Base-by-base conservation (phyloP, 768 basidiomycete species). In the Strobilomyces echinocephalus region DNA sequence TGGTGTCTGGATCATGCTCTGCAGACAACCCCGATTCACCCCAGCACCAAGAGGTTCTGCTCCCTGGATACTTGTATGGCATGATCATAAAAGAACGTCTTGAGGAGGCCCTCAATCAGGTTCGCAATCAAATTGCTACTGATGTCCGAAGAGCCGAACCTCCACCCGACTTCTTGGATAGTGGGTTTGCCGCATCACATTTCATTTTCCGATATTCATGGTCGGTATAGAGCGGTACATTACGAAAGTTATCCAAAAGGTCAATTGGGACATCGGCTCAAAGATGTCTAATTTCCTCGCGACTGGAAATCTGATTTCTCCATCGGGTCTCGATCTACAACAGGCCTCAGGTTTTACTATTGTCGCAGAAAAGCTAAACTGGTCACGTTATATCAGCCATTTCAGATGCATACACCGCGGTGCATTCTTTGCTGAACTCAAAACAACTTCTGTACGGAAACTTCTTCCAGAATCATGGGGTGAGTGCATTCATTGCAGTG, bases 261-360 rank as follows among this genome's bases (percentile, higher is more conserved):
- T 89, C 53, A 97, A 89, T 67, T 95, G 88, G 67, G 97, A 98
- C 66, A 84, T 99, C 53, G 97, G 97, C 24, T 75, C 87, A 35
- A 90, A 84, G 66, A 76, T 98, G 65, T 78, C 89, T 18, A 95
- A 95, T 69, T 99, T 99, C 77, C 80, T 99, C 41, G 97, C 97
- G 15, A 98, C 97, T 5, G 97, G 97, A 26, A 98, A 98, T 66
- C 77, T 99, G 24, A 80, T 95, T 49, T 95, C 97, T 9, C 93
- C 92, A 0, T 87, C 92, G 1, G 97, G 97, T 55, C 84, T 99
- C 50, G 97, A 98, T 72, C 75, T 99, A 15, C 95, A 98, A 69
- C 97, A 99, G 71, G 87, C 95, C 0, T 88, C 94, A 16, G 97
- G 97, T n/a, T 98, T 95, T 72, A 98, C 97, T 1, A 97, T 99